These are phyloP conservation scores for Stereocaulon alpinum DNA, from an alignment of 495 filamentous ascomycete genomes.

Conservation along the genomic window DNA sequence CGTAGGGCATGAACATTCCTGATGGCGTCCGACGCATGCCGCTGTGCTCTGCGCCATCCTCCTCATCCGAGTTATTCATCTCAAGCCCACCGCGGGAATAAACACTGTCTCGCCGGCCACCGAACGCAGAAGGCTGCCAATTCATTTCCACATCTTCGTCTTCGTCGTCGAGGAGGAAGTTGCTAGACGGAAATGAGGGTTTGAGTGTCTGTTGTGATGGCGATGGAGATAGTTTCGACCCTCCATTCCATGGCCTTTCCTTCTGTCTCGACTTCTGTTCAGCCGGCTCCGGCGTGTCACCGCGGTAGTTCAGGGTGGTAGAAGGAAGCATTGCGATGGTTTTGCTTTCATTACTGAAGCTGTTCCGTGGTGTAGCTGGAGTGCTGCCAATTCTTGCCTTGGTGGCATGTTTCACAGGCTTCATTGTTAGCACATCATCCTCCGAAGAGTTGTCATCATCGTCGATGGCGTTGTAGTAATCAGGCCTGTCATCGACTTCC, in stretches of 20 bases:
- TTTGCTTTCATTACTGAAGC: slow-evolving; percentile 58
- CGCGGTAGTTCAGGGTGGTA: slow-evolving; percentile 81
- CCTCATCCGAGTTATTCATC: slow-evolving; percentile 12
- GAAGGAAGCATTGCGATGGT: slow-evolving; percentile 89
- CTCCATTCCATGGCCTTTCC: slow-evolving; percentile 35
- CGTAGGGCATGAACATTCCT: slow-evolving; percentile 80
- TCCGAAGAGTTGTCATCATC: slow-evolving; percentile 52
- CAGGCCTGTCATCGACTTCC: slow-evolving; percentile 63
- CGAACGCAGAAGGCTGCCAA: slow-evolving; percentile 33
- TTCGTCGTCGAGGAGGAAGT: slow-evolving; percentile 64
- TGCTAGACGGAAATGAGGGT: slow-evolving; percentile 57
- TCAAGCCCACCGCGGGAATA: slow-evolving; percentile 14
- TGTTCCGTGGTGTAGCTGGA: slow-evolving; percentile 40
- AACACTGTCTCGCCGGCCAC: slow-evolving; percentile 18
- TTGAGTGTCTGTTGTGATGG: slow-evolving; percentile 68
- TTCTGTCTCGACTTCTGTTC: slow-evolving; percentile 43
- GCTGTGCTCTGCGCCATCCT: slow-evolving; percentile 30
- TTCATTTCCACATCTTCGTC: slow-evolving; percentile 46
- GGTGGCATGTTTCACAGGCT: slow-evolving; percentile 37
- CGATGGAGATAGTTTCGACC: slow-evolving; percentile 47
- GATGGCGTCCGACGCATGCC: slow-evolving; percentile 62
- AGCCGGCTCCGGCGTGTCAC: slow-evolving; percentile 63
- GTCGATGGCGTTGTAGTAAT: slow-evolving; percentile 29
- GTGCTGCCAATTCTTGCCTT: slow-evolving; percentile 38
- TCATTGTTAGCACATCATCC: slow-evolving; percentile 83